Percentiles rank a stretch among this genome's conserved stretches.
phyloP scores from a whole-genome alignment of 805 yeast genomes.

The Saccharomycopsis sp. region DNA sequence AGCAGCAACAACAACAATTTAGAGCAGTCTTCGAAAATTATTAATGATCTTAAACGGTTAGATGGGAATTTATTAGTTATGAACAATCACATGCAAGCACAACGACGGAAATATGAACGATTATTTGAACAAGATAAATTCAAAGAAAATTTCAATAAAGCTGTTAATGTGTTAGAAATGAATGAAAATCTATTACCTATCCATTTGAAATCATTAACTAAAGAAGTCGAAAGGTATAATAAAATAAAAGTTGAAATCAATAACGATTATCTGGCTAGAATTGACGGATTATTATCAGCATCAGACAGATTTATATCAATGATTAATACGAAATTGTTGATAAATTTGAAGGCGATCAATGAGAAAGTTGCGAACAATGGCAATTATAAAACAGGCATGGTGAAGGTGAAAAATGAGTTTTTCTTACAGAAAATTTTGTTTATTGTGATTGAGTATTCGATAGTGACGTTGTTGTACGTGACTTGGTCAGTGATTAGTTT shows the following conservation, averaged over 20 bases:
- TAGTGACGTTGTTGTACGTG: constrained; percentile 13
- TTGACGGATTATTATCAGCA: constrained; percentile 15
- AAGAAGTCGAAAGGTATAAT: constrained; percentile 12
- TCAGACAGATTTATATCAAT: constrained; percentile 17
- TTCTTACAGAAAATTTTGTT: constrained; percentile 5
- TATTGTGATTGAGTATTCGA: constrained; percentile 13
- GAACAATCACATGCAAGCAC: constrained; percentile 6
- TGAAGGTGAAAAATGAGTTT: constrained; percentile 3
- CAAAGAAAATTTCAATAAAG: neutral
- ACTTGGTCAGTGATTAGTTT: constrained; percentile 17
- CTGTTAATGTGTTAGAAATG: neutral
- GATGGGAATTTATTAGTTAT: neutral
- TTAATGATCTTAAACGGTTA: neutral
- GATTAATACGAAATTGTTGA: constrained; percentile 15
- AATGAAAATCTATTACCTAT: constrained; percentile 18
- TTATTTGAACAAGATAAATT: neutral
- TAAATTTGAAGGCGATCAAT: constrained; percentile 14
- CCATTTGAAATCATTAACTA: constrained; percentile 14
- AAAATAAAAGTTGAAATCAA: constrained; percentile 11
- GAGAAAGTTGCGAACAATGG: constrained; percentile 11
- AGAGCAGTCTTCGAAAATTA: no score
- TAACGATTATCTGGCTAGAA: constrained; percentile 13
- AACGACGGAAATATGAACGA: constrained; percentile 3
- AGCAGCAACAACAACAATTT: no score
- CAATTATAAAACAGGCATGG: neutral